These are phyloP conservation scores for Suillus variegatus DNA, from an alignment of 768 basidiomycete species.

Conservation along the genomic window DNA sequence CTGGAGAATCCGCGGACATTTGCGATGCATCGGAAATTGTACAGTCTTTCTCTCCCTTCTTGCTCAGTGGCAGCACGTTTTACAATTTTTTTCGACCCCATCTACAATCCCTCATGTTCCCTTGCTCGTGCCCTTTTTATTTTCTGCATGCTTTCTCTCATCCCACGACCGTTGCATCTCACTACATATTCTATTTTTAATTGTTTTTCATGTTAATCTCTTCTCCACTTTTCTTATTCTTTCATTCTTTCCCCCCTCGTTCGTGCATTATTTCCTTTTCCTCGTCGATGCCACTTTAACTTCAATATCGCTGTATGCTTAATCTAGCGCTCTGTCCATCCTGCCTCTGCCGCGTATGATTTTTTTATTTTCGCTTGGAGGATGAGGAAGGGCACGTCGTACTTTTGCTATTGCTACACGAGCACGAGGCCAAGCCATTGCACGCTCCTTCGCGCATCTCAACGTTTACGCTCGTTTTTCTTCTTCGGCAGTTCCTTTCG, in stretches of 20 bases:
- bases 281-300: background rate
- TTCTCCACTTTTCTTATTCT: background rate
- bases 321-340: background rate
- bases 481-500: background rate
- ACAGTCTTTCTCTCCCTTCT: background rate
- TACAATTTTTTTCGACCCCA: background rate
- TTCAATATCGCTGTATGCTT: background rate
- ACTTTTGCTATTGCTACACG: background rate
- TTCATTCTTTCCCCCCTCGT: background rate
- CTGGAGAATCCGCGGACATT: background rate
- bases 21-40: constrained; percentile 4
- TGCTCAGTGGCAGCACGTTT: background rate
- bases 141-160: background rate
- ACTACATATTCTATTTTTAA: background rate
- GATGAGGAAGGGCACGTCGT: background rate
- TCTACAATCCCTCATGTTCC: background rate
- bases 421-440: background rate
- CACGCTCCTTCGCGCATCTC: background rate
- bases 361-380: background rate
- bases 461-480: background rate
- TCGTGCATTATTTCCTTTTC: background rate
- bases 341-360: background rate
- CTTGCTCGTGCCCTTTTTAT: background rate
- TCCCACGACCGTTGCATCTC: constrained; percentile 1
- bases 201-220: background rate